phyloP scores from a whole-genome alignment of 1,284 basidiomycete genomes.

The Pseudozyma thailandica region DNA sequence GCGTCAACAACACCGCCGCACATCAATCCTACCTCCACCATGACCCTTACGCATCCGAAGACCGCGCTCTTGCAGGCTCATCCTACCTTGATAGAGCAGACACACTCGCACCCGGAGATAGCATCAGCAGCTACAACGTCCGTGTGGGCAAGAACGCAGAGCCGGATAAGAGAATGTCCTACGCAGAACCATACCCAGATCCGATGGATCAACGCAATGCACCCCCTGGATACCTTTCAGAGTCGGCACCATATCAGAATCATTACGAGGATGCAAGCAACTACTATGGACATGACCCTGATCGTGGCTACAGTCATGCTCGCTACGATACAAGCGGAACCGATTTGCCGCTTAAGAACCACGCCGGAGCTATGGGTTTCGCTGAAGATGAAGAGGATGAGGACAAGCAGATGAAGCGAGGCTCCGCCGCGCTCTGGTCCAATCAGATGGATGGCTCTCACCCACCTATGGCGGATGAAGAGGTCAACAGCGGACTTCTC shows the following conservation, averaged over 20 bases:
- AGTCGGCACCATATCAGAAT: conserved; percentile 6
- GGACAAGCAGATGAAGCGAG: conserved; percentile 49
- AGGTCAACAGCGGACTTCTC: conserved; percentile 37
- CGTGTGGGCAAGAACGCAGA: conserved; percentile 33
- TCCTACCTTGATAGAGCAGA: conserved; percentile 34
- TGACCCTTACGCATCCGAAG: conserved; percentile 37
- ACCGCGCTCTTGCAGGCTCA: conserved; percentile 20
- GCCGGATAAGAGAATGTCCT: conserved; percentile 8
- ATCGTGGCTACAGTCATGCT: conserved; percentile 17
- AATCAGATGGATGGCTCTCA: conserved; percentile 30
- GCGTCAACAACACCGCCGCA: conserved; percentile 1
- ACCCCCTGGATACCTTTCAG: background rate
- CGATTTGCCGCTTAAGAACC: conserved; percentile 48
- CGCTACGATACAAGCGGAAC: conserved; percentile 40
- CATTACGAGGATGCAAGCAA: conserved; percentile 18
- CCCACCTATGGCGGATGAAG: conserved; percentile 20
- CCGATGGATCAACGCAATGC: background rate
- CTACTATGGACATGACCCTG: conserved; percentile 15
- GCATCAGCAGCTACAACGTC: conserved; percentile 54
- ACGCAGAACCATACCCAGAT: conserved; percentile 13
- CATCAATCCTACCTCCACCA: conserved; percentile 23
- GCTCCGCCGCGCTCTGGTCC: conserved; percentile 27
- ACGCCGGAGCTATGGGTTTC: conserved; percentile 58
- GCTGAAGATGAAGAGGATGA: conserved; percentile 65
- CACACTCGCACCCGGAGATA: conserved; percentile 51